These are phyloP conservation scores for Pythium aristosporum DNA, from an alignment of 352 stramenopile genomes.

Conservation along the genomic window DNA sequence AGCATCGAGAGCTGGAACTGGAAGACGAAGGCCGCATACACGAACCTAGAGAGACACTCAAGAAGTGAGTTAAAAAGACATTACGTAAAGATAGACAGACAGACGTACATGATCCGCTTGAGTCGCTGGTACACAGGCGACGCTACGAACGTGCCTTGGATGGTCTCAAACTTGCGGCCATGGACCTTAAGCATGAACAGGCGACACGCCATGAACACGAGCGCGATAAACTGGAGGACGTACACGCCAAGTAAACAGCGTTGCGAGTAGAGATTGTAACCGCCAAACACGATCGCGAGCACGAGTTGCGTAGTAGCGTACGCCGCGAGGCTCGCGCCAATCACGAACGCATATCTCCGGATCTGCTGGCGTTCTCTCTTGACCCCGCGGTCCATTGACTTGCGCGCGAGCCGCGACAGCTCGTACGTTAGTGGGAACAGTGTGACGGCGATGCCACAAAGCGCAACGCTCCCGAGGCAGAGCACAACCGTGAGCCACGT, in stretches of 20 bases:
- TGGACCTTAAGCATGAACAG: constrained; percentile 45
- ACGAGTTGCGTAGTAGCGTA: constrained; percentile 33
- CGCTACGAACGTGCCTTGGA: constrained; percentile 59
- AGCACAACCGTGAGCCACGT: constrained; percentile 35
- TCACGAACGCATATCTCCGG: constrained; percentile 29
- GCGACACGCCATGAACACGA: constrained; percentile 51
- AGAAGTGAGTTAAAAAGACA: not conserved
- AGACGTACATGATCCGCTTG: constrained; percentile 60
- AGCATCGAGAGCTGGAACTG: constrained; percentile 45
- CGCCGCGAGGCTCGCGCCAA: constrained; percentile 31
- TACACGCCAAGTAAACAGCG: constrained; percentile 42
- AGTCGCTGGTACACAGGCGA: constrained; percentile 72
- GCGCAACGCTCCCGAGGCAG: constrained; percentile 46
- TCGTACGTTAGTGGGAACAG: constrained; percentile 57
- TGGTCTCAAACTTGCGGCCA: constrained; percentile 61
- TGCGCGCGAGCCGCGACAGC: constrained; percentile 51
- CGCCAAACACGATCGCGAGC: constrained; percentile 32
- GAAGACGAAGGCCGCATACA: constrained; percentile 59
- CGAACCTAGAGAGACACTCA: constrained; percentile 32
- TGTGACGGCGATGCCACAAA: constrained; percentile 51
- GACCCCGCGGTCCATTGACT: constrained; percentile 60
- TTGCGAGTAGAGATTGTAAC: constrained; percentile 57
- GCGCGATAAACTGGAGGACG: constrained; percentile 43
- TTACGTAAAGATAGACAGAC: not conserved
- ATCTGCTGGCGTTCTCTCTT: constrained; percentile 44